Conservation (phyloP, 2,329 filamentous ascomycete species). For the Aspergillus thermomutatus region DNA sequence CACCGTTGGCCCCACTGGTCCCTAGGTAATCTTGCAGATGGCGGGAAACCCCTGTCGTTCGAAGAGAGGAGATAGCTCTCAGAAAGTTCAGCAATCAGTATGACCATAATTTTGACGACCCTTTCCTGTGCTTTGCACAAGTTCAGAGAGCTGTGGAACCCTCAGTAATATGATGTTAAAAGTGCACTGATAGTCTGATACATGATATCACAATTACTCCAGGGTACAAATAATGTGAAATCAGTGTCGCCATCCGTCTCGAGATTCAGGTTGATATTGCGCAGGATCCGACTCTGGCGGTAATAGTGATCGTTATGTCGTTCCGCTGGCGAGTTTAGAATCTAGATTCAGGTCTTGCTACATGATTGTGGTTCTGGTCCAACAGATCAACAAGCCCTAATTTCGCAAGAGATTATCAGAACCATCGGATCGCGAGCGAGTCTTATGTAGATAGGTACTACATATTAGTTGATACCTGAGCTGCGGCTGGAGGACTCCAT, state of each 20-base stretch:
- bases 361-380: conserved; percentile 10
- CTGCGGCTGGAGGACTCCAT: background rate
- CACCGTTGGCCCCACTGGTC: conserved; percentile 21
- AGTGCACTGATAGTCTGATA: background rate
- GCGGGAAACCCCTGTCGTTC: conserved; percentile 21
- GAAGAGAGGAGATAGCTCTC: conserved; percentile 7
- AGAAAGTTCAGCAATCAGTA: conserved; percentile 5
- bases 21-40: conserved; percentile 27
- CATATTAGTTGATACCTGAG: background rate
- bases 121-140: background rate
- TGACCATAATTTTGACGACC: background rate
- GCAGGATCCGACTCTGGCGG: conserved; percentile 11
- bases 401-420: conserved; percentile 4
- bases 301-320: background rate
- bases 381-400: conserved; percentile 16
- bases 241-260: background rate
- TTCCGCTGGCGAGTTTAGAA: conserved; percentile 5
- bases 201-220: background rate
- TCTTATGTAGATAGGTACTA: no score
- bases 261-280: background rate
- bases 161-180: background rate
- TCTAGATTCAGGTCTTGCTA: conserved; percentile 6
- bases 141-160: background rate
- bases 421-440: background rate
- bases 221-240: background rate